Evolutionary conservation across 768 basidiomycete genomes (phyloP), one percentile per base, ranked within the genome.

Genomic region (Boletus tomentosulus): DNA sequence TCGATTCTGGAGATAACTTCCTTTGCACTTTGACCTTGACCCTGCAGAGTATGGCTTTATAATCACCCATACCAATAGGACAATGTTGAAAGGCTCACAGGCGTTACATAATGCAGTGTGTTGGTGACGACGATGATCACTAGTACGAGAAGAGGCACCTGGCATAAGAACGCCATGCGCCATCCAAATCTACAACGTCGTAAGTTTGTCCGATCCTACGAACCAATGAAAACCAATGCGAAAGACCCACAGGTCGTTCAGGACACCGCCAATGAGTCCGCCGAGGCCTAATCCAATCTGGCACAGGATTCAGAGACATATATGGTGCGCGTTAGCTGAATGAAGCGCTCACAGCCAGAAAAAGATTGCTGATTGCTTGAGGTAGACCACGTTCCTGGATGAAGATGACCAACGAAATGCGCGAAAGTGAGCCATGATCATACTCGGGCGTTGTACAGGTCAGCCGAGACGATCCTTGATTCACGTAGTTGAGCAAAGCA

Each of bases 161-260:
- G 89, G 19, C 84, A 68, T 1, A 90, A 71, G 67, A 92, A 92
- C 0, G 88, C 87, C 75, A 81, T 82, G 57, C 89, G 74, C 89
- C 87, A 90, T 1, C 86, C 87, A 24, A 86, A 66, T 67, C 86
- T 87, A 46, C n/a, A 44, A 15, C 27, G 12, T 16, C 13, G 7
- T 15, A 19, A 51, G 35, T 13, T 28, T 19, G 5, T 3, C n/a
- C 27, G 16, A 12, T 31, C 30, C 30, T 8, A 31, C 30, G 30
- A 31, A 31, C 9, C 30, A 11, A 38, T 31, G 19, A 19, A 33
- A 15, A 27, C 11, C 10, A 30, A 6, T 10, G 42, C 7, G 12
- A 30, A 37, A 6, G n/a, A 54, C 64, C 16, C 27, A 66, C 64
- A 57, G 25, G 45, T 65, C 63, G 12, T 28, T 61, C 53, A 65